Percentiles rank a stretch among this genome's conserved stretches.
Evolutionary conservation across 768 basidiomycete species (phyloP).

Genomic region (Russula griseocarnosa): DNA sequence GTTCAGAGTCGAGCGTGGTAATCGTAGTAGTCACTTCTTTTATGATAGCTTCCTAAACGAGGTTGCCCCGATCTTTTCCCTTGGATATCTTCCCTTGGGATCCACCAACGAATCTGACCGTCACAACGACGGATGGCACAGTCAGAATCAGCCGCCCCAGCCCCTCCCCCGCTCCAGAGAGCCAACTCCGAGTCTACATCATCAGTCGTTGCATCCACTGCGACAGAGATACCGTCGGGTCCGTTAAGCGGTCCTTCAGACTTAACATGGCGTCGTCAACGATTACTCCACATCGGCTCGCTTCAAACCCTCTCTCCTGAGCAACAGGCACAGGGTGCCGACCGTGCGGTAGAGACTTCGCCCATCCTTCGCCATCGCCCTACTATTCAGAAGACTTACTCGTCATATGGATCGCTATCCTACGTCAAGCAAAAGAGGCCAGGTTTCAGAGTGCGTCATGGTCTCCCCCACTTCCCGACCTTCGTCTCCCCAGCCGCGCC

Average conservation of each 20-base stretch:
- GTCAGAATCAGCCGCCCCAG: not conserved
- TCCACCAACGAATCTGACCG: no score
- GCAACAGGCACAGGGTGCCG: constrained; percentile 23
- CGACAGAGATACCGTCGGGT: constrained; percentile 32
- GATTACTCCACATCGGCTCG: constrained; percentile 53
- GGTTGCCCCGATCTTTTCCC: not conserved
- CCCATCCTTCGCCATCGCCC: constrained; percentile 34
- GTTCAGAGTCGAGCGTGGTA: not conserved
- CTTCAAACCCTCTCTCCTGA: constrained; percentile 16
- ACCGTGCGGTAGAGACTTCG: constrained; percentile 39
- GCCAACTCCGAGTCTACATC: not conserved
- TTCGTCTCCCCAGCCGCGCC: constrained; percentile 33
- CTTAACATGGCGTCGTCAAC: constrained; percentile 57
- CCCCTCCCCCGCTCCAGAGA: not conserved
- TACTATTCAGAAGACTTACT: constrained; percentile 27
- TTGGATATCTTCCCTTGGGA: no score
- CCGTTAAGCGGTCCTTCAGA: constrained; percentile 50
- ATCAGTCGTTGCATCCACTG: not conserved
- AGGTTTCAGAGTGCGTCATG: constrained; percentile 36
- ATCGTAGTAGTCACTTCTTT: no score
- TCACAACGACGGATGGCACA: not conserved
- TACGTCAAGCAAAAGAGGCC: constrained; percentile 17
- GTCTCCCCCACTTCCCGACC: constrained; percentile 37
- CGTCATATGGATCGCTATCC: constrained; percentile 56
- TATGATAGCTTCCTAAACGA: constrained; percentile 5